These are phyloP conservation scores for Pezicula carpinea DNA, from an alignment of 2,329 filamentous ascomycete species.

Conservation along the genomic window DNA sequence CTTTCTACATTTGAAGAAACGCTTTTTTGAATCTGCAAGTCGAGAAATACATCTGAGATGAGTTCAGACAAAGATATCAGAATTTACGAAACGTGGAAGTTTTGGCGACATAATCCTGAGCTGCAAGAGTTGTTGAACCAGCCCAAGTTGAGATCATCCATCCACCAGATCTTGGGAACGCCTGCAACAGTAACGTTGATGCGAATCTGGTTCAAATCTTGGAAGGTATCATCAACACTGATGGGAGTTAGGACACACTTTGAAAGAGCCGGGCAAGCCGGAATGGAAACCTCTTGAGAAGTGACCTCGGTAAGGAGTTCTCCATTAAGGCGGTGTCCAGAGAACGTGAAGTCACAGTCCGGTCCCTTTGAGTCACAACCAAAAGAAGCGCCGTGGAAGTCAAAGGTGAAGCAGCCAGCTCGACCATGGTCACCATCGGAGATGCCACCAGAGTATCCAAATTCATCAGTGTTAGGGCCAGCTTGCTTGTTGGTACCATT, in stretches of 20 bases:
- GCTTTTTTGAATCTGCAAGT: no score
- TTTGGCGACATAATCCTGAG: slow-evolving; percentile 32
- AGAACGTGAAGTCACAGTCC: slow-evolving; percentile 34
- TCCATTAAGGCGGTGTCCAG: slow-evolving; percentile 28
- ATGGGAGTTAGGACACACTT: slow-evolving; percentile 29
- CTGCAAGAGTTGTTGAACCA: slow-evolving; percentile 39
- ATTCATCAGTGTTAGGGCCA: slow-evolving; percentile 20
- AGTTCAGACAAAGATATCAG: no score
- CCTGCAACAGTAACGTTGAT: slow-evolving; percentile 36
- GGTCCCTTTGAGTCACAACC: slow-evolving; percentile 33
- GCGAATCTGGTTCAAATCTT: slow-evolving; percentile 33
- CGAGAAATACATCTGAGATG: no score
- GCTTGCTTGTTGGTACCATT: slow-evolving; percentile 10
- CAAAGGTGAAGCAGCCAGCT: slow-evolving; percentile 33
- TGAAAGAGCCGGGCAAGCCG: slow-evolving; percentile 24
- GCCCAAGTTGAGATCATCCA: slow-evolving; percentile 38
- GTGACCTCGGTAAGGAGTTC: slow-evolving; percentile 18
- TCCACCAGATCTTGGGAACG: slow-evolving; percentile 39
- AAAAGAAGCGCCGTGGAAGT: slow-evolving; percentile 30
- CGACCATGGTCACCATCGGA: slow-evolving; percentile 20
- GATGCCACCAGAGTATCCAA: slow-evolving; percentile 24
- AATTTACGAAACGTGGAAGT: slow-evolving; percentile 13
- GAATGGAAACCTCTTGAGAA: slow-evolving; percentile 20
- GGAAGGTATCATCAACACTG: slow-evolving; percentile 23
- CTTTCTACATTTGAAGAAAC: no score